A percentile compares a stretch with the other conserved stretches of the same genome.
Evolutionary conservation across 176 grass and related monocot species (phyloP).

Genomic region (Cenchrus purpureus): DNA sequence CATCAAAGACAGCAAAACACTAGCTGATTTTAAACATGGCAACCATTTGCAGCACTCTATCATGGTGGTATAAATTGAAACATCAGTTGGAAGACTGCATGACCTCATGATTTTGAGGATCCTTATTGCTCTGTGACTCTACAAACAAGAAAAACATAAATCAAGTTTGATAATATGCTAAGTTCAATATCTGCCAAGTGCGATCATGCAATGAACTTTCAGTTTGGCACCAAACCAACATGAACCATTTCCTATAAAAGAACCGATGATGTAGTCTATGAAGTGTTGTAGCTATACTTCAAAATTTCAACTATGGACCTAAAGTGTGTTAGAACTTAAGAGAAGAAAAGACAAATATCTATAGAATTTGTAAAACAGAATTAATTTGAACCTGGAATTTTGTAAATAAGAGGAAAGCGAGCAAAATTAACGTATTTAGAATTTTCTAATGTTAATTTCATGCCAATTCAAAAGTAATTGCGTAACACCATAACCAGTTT

Average conservation of each 20-base stretch:
- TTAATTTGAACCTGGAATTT: not conserved
- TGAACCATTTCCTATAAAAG: not conserved
- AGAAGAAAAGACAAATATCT: not conserved
- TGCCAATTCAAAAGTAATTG: not conserved
- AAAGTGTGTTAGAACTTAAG: not conserved
- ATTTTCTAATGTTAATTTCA: not conserved
- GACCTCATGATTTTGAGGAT: constrained; percentile 75
- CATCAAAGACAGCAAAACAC: constrained; percentile 76
- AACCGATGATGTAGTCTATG: not conserved
- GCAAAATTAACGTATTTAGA: not conserved
- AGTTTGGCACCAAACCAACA: not conserved
- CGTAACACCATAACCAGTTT: not conserved
- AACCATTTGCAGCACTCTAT: constrained; percentile 76
- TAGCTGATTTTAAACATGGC: constrained; percentile 60
- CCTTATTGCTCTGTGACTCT: constrained; percentile 65
- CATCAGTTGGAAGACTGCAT: constrained; percentile 53
- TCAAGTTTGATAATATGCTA: not conserved
- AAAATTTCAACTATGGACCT: not conserved
- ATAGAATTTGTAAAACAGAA: not conserved
- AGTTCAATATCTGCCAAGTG: constrained; percentile 4
- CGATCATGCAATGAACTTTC: constrained; percentile 13
- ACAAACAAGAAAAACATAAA: constrained; percentile 39
- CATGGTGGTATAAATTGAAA: constrained; percentile 79
- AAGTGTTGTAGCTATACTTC: not conserved
- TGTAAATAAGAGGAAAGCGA: not conserved